Percentiles rank a stretch among this genome's conserved stretches.
Evolutionary conservation across 78 protist genomes (phyloP).

Genomic region (Dictyostelium intermedium): DNA sequence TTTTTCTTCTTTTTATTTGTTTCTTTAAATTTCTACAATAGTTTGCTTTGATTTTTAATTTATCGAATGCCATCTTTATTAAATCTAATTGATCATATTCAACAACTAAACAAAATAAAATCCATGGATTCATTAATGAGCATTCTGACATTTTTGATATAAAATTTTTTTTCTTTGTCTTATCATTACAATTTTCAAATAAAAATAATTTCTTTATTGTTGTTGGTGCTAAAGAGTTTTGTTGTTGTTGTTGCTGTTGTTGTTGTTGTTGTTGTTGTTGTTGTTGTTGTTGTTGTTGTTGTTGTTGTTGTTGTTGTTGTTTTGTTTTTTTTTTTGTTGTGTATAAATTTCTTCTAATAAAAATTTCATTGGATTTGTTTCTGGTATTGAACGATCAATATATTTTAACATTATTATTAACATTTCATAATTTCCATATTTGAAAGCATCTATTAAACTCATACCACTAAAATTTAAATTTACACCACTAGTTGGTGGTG

Average conservation of each 20-base stretch:
- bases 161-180: background rate
- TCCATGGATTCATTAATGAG: background rate
- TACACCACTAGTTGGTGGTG: background rate
- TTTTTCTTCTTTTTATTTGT: background rate
- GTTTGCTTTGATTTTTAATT: background rate
- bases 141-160: background rate
- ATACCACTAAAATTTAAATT: background rate
- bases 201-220: background rate
- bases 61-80: background rate
- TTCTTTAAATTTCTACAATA: background rate
- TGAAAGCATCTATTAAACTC: background rate
- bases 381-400: background rate
- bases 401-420: background rate
- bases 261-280: background rate
- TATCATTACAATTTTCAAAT: background rate
- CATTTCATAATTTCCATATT: background rate
- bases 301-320: too few species aligned
- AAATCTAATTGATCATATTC: background rate
- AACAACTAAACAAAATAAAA: background rate
- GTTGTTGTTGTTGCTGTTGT: background rate
- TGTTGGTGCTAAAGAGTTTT: too few species aligned
- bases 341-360: background rate
- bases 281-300: too few species aligned
- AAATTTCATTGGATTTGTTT: background rate
- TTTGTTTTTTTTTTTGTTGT: background rate